Base-by-base conservation (phyloP, 768 basidiomycete genomes). In the Mycena vitilis region DNA sequence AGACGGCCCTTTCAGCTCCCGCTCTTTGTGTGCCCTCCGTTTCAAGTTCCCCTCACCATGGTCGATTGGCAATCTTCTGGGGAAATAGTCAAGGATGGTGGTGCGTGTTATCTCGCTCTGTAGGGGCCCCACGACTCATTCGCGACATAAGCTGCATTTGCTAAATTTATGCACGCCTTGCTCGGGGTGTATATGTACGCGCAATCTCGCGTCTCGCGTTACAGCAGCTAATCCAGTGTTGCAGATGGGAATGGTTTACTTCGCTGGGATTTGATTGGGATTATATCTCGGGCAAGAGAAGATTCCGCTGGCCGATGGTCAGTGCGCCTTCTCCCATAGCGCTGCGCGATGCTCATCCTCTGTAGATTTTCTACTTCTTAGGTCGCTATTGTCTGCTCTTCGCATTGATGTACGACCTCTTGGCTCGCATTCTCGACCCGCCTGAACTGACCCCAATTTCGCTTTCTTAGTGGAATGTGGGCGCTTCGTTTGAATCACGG, bases 281-380 rank as follows among this genome's bases (percentile, higher is more conserved):
- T 66, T 87, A 85, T 69, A 71, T 92, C 70, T 79, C 83, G 12
- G 82, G 89, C 49, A 84, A 84, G 77, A 87, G 85, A 71, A 81
- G 72, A 56, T 91, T 91, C 77, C 84, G 80, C 52, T 91, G 91
- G 91, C 90, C 91, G 58, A 78, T 92, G 87, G 90, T 91, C 74
- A 49, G 80, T 60, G 5, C 52, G 25, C 22, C 20, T 67, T 38
- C 37, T 30, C 16, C 16, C 22, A 15, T 51, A 42, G 30, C n/a
- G 37, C 38, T n/a, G 34, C 25, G 40, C 65, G 60, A n/a, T 30
- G 53, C 42, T 60, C 15, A 63, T 42, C 55, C 69, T 25, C 18
- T 8, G 5, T 65, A 91, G 90, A 78, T 84, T 48, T 91, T 91
- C 74, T 92, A 92, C 76, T 92, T 92, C 77, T 76, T 88, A 53